Conservation (phyloP, 352 stramenopile genomes). For the Thalassiosira exigua region DNA sequence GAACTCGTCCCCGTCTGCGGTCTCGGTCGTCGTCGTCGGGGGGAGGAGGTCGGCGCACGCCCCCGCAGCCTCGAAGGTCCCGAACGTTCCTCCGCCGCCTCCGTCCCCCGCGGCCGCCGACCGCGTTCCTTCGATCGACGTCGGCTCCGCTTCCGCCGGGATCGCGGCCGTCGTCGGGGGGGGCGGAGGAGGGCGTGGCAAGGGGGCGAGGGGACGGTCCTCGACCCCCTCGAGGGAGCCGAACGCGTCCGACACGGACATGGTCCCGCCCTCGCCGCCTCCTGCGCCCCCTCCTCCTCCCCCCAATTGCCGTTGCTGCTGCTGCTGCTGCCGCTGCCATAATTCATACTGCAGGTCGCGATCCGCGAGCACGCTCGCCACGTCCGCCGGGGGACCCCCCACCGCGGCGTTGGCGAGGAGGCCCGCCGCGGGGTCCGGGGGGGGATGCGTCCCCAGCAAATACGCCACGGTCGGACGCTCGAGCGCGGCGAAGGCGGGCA, state of each 20-base stretch:
- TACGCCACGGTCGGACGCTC: constrained; percentile 27
- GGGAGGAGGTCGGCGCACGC: neutral
- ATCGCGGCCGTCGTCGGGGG: neutral
- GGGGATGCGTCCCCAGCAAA: constrained; percentile 41
- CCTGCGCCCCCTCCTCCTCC: neutral
- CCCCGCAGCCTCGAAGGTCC: neutral
- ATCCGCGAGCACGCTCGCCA: constrained; percentile 25
- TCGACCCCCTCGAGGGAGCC: constrained; percentile 40
- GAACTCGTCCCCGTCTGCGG: constrained; percentile 13
- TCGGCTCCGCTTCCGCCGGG: neutral
- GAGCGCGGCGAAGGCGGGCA: constrained; percentile 36
- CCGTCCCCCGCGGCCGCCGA: neutral
- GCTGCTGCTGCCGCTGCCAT: constrained; percentile 24
- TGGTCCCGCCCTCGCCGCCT: neutral
- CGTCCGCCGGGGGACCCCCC: neutral
- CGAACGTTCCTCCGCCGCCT: neutral
- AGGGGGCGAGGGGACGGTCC: constrained; percentile 43
- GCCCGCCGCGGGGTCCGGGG: constrained; percentile 7
- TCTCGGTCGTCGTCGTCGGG: neutral
- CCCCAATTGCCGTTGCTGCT: neutral
- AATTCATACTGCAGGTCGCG: constrained; percentile 45
- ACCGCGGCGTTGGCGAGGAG: neutral
- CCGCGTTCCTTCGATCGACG: constrained; percentile 5
- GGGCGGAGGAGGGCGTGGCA: constrained; percentile 7
- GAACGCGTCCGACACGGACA: constrained; percentile 60